Percentiles rank a stretch among this genome's conserved stretches.
phyloP scores from a whole-genome alignment of 805 yeast genomes.

The Isabelozyma rhagii region DNA sequence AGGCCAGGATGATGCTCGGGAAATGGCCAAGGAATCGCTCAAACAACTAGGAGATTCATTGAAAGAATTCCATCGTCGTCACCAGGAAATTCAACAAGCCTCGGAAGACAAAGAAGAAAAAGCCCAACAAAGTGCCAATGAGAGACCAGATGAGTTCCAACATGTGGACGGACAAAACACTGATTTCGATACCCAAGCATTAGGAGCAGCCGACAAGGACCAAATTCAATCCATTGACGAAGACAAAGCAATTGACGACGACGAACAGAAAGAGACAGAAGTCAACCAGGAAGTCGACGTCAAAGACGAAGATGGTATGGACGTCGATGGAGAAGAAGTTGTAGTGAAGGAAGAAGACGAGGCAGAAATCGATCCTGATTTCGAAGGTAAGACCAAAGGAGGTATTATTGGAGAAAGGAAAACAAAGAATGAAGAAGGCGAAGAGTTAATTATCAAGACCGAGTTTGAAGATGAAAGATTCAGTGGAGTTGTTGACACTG shows the following conservation, averaged over 20 bases:
- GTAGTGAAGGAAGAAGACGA: conserved; percentile 29
- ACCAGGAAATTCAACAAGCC: conserved; percentile 80
- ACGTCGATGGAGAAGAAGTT: conserved; percentile 25
- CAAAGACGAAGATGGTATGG: conserved; percentile 24
- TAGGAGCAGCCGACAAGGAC: conserved; percentile 85
- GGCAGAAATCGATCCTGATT: conserved; percentile 40
- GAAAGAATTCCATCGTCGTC: conserved; percentile 87
- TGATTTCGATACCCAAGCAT: conserved; percentile 80
- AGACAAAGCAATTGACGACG: conserved; percentile 79
- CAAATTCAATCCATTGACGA: conserved; percentile 75
- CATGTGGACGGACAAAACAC: conserved; percentile 80
- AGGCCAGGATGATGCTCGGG: conserved; percentile 52
- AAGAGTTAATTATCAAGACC: conserved; percentile 17
- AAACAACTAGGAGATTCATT: conserved; percentile 88
- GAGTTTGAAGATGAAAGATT: conserved; percentile 13
- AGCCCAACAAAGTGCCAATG: conserved; percentile 52
- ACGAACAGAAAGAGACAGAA: conserved; percentile 24
- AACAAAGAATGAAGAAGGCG: conserved; percentile 26
- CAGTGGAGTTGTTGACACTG: conserved; percentile 15
- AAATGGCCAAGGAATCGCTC: conserved; percentile 70
- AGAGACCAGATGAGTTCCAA: conserved; percentile 81
- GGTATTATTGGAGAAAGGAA: conserved; percentile 50
- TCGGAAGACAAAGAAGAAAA: conserved; percentile 47
- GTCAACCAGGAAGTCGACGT: conserved; percentile 23
- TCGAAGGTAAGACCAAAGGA: conserved; percentile 48